phyloP scores from a whole-genome alignment of 257 asterid species.

The Anisodus acutangulus region DNA sequence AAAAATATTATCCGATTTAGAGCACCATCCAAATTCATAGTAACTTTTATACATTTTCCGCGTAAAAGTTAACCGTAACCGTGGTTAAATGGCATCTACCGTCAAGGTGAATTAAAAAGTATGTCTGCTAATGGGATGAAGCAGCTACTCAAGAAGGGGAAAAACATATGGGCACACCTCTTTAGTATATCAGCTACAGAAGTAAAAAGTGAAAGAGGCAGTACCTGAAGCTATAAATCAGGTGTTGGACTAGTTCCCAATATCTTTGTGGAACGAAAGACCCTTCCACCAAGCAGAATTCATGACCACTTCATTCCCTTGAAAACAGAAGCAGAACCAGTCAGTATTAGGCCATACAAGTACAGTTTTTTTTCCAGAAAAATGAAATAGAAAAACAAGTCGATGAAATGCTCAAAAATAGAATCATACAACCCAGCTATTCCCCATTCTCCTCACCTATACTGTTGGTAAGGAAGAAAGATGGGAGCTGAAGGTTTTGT shows the following conservation, averaged over 20 bases:
- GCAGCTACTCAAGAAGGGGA: too few relatives aligned
- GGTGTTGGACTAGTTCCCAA: background rate
- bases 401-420: background rate
- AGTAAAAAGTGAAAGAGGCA: too few relatives aligned
- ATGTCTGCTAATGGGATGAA: too few relatives aligned
- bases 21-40: too few relatives aligned
- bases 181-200: too few relatives aligned
- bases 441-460: background rate
- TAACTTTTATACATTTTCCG: too few relatives aligned
- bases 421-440: background rate
- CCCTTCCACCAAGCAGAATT: background rate
- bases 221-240: too few relatives aligned
- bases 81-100: too few relatives aligned
- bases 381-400: background rate
- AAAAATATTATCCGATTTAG: too few relatives aligned
- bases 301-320: background rate
- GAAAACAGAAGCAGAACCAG: background rate
- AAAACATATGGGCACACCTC: too few relatives aligned
- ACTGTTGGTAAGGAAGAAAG: background rate
- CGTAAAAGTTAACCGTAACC: too few relatives aligned
- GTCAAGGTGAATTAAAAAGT: too few relatives aligned
- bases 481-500: background rate
- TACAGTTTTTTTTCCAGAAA: background rate
- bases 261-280: background rate
- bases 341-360: background rate